A percentile compares a stretch with the other conserved stretches of the same genome.
These are phyloP conservation scores for Claviceps sp. DNA, from an alignment of 2,329 filamentous ascomycete genomes.

Conservation along the genomic window DNA sequence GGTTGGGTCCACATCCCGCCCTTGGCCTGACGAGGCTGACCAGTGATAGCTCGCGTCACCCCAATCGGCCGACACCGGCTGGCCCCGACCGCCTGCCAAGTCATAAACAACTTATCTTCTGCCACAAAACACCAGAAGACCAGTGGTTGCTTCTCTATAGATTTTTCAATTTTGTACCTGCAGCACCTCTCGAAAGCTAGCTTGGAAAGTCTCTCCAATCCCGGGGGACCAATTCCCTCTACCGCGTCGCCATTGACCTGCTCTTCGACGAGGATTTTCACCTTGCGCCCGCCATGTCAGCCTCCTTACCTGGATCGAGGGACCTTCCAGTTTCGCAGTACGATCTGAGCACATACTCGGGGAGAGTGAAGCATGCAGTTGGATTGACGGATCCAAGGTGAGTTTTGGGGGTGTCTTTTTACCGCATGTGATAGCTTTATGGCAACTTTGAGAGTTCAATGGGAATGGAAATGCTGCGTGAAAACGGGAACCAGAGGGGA, in stretches of 20 bases:
- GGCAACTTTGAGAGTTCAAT: neutral
- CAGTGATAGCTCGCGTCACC: too few relatives aligned
- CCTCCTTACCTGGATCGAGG: conserved; percentile 53
- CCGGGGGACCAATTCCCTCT: neutral
- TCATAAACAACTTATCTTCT: too few relatives aligned
- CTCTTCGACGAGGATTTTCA: neutral
- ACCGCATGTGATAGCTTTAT: neutral
- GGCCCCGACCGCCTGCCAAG: too few relatives aligned
- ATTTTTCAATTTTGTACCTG: too few relatives aligned
- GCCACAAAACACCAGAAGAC: too few relatives aligned
- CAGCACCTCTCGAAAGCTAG: too few relatives aligned
- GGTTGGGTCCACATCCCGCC: too few relatives aligned
- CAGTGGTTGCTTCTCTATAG: too few relatives aligned
- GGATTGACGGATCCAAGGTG: conserved; percentile 92
- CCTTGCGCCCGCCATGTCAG: conserved; percentile 36
- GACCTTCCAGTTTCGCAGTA: conserved; percentile 86
- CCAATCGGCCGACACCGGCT: too few relatives aligned
- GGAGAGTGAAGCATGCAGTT: conserved; percentile 77
- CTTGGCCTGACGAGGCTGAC: too few relatives aligned
- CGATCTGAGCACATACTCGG: conserved; percentile 89
- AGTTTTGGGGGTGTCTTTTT: conserved; percentile 21
- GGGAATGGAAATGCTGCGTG: neutral
- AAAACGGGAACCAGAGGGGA: neutral
- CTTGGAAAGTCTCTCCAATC: too few relatives aligned
- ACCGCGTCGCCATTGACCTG: neutral